These are phyloP conservation scores for Albatrellus ellisii DNA, from an alignment of 768 basidiomycete species.

Conservation along the genomic window DNA sequence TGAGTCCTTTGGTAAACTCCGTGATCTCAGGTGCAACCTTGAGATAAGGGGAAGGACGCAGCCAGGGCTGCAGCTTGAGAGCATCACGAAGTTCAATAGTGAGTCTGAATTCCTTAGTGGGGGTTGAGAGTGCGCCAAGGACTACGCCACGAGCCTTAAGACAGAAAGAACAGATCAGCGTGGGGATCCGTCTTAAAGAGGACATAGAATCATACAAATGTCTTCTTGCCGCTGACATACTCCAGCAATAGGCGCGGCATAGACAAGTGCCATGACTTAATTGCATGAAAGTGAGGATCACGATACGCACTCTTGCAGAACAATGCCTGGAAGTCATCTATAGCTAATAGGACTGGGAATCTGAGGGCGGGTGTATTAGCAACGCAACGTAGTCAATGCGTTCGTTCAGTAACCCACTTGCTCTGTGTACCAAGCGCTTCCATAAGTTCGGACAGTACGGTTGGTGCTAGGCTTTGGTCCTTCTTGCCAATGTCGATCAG, in stretches of 20 bases:
- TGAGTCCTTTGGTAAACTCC: conserved; percentile 41
- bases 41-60: conserved; percentile 38
- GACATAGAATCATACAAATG: conserved; percentile 39
- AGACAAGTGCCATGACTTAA: conserved; percentile 69
- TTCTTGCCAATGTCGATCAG: conserved; percentile 47
- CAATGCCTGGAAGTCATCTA: conserved; percentile 82
- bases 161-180: not conserved
- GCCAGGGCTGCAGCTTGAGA: conserved; percentile 32
- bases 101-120: conserved; percentile 42
- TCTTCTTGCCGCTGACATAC: conserved; percentile 54
- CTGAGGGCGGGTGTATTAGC: conserved; percentile 24
- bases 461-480: conserved; percentile 37
- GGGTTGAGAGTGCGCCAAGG: conserved; percentile 53
- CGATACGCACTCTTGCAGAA: conserved; percentile 59
- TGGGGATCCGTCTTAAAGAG: no score
- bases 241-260: conserved; percentile 69
- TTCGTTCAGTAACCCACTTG: conserved; percentile 29
- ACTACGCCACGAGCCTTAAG: conserved; percentile 55
- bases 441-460: conserved; percentile 45
- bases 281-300: conserved; percentile 53
- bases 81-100: conserved; percentile 55
- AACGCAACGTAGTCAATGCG: not conserved
- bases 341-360: conserved; percentile 66
- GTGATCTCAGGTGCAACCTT: conserved; percentile 36
- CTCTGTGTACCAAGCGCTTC: conserved; percentile 50